phyloP scores from a whole-genome alignment of 768 basidiomycete species.

The Megacollybia marginata region DNA sequence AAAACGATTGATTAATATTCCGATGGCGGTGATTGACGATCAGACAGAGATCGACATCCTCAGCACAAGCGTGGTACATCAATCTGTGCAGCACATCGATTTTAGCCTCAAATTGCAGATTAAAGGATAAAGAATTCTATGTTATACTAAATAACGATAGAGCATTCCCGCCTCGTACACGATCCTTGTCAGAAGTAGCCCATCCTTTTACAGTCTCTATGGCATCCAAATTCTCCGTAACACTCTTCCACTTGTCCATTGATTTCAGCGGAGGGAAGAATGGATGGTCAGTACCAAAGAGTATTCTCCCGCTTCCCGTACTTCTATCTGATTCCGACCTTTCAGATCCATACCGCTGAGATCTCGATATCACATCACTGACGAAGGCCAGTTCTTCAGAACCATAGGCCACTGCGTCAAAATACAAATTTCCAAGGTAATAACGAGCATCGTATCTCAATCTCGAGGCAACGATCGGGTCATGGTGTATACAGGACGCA shows the following conservation, averaged over 20 bases:
- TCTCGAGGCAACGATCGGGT: constrained; percentile 69
- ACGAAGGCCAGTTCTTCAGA: constrained; percentile 79
- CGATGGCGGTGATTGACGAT: background rate
- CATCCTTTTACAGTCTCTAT: constrained; percentile 63
- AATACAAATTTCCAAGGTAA: constrained; percentile 74
- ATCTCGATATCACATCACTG: constrained; percentile 59
- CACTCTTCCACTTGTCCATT: constrained; percentile 74
- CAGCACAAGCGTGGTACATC: constrained; percentile 85
- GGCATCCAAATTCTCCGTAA: constrained; percentile 78
- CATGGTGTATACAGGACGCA: constrained; percentile 79
- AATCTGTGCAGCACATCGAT: constrained; percentile 90
- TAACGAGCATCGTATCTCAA: constrained; percentile 78
- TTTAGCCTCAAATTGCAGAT: constrained; percentile 95
- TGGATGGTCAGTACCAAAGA: constrained; percentile 87
- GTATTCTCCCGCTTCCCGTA: constrained; percentile 49
- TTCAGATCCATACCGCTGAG: constrained; percentile 37
- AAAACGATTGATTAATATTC: background rate
- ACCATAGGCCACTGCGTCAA: constrained; percentile 87
- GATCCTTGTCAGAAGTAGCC: constrained; percentile 48
- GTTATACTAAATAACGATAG: constrained; percentile 56
- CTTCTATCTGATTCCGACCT: constrained; percentile 26
- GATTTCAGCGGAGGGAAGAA: constrained; percentile 79
- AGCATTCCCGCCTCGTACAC: constrained; percentile 70
- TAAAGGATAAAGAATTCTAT: constrained; percentile 8
- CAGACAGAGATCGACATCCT: constrained; percentile 87